These are phyloP conservation scores for Hibiscus trionum DNA, from an alignment of 345 rosid species.

Conservation along the genomic window DNA sequence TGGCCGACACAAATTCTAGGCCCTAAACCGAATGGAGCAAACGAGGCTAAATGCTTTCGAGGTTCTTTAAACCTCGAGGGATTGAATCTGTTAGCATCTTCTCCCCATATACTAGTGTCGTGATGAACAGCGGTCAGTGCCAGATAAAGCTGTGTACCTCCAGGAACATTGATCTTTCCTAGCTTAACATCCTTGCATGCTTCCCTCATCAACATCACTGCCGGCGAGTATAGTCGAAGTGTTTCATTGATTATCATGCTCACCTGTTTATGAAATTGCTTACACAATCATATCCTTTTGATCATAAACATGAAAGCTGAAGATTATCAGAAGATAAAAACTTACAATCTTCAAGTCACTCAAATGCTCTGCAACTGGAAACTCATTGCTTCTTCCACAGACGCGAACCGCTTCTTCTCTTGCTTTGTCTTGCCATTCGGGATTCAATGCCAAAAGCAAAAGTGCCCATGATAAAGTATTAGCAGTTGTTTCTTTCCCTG, in stretches of 20 bases:
- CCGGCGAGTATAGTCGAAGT: conserved; percentile 69
- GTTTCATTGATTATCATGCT: conserved; percentile 62
- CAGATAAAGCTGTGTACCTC: conserved; percentile 47
- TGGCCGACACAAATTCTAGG: conserved; percentile 56
- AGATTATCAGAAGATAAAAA: background rate
- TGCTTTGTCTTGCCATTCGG: conserved; percentile 73
- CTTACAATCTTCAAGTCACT: conserved; percentile 65
- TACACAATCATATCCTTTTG: background rate
- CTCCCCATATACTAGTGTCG: conserved; percentile 63
- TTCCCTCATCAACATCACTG: conserved; percentile 42
- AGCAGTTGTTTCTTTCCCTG: conserved; percentile 80
- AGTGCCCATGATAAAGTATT: conserved; percentile 63
- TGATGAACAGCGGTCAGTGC: conserved; percentile 46
- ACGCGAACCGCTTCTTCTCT: conserved; percentile 55
- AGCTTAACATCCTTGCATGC: conserved; percentile 34
- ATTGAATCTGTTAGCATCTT: conserved; percentile 55
- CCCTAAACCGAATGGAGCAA: conserved; percentile 54
- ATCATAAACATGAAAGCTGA: background rate
- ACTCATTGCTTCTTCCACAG: conserved; percentile 21
- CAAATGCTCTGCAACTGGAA: conserved; percentile 34
- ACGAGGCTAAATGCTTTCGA: conserved; percentile 37
- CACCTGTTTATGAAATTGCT: background rate
- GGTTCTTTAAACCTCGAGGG: conserved; percentile 51
- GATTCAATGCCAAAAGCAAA: conserved; percentile 58
- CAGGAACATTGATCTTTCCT: conserved; percentile 56